Evolutionary conservation across 2,329 filamentous ascomycete species (phyloP).

Genomic region (Colletotrichum sp.): DNA sequence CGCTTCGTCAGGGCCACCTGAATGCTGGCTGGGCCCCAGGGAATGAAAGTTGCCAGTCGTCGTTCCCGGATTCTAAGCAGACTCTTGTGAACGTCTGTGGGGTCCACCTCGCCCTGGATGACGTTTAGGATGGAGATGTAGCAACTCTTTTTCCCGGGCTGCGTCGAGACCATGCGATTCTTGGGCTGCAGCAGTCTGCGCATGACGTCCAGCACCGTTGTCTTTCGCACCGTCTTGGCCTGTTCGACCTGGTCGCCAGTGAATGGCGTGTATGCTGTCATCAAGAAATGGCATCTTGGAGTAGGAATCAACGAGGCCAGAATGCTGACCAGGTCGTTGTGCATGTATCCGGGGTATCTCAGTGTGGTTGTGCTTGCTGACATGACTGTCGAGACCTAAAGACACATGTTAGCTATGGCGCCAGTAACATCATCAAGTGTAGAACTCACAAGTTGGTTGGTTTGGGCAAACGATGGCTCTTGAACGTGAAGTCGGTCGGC

Average conservation of each 20-base stretch:
- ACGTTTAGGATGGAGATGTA: conserved; percentile 99
- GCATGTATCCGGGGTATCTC: conserved; percentile 98
- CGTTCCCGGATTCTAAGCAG: conserved; percentile 94
- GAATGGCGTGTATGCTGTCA: conserved; percentile 98
- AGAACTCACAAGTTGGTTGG: conserved; percentile 82
- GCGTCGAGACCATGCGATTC: conserved; percentile 98
- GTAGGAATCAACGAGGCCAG: conserved; percentile 95
- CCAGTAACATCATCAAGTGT: background rate
- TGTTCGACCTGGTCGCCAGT: conserved; percentile 96
- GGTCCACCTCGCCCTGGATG: conserved; percentile 97
- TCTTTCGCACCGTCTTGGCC: conserved; percentile 97
- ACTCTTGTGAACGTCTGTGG: conserved; percentile 98
- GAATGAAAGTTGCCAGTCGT: conserved; percentile 93
- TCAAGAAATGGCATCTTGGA: conserved; percentile 95
- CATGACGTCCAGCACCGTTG: conserved; percentile 98
- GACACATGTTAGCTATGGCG: conserved; percentile 1
- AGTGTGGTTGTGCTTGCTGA: conserved; percentile 96
- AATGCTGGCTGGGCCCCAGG: conserved; percentile 97
- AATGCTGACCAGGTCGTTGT: conserved; percentile 98
- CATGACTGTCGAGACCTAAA: conserved; percentile 93
- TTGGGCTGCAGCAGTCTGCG: conserved; percentile 92
- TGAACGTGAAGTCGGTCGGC: conserved; percentile 94
- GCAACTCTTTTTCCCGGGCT: conserved; percentile 94
- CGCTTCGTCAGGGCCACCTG: conserved; percentile 97
- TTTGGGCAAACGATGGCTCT: conserved; percentile 95